These are phyloP conservation scores for Heliosperma pusillum DNA, from an alignment of 148 eudicot species.

Conservation along the genomic window DNA sequence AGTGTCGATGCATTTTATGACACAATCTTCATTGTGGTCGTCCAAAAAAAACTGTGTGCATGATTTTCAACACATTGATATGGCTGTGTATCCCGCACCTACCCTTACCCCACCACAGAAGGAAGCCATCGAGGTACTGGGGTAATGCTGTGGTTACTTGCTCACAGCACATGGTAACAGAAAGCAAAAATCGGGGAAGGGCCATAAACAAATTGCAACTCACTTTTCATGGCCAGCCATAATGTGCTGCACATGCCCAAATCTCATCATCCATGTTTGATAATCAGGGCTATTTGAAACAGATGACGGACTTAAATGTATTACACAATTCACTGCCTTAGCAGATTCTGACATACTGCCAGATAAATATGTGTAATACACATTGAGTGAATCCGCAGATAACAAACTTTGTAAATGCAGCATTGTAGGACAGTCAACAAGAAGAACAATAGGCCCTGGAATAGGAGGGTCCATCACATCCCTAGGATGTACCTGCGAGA, in stretches of 20 bases:
- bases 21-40: no score
- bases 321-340: constrained; percentile 65
- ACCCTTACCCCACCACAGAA: no score
- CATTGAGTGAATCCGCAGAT: constrained; percentile 47
- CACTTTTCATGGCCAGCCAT: constrained; percentile 94
- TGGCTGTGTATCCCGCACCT: no score
- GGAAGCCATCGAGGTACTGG: no score
- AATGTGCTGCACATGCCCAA: constrained; percentile 67
- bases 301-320: constrained; percentile 72
- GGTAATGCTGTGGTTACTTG: no score
- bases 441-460: constrained; percentile 83
- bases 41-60: no score
- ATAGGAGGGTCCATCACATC: constrained; percentile 86
- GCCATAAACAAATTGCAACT: constrained; percentile 23
- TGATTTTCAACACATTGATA: no score
- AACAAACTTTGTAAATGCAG: constrained; percentile 59
- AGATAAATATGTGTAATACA: constrained; percentile 43
- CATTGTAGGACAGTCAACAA: constrained; percentile 86
- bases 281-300: constrained; percentile 50
- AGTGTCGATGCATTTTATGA: no score
- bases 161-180: neutral
- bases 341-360: constrained; percentile 36
- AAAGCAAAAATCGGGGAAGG: neutral
- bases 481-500: constrained; percentile 73
- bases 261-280: constrained; percentile 77